phyloP scores from a whole-genome alignment of 2,329 filamentous ascomycete species.

The Fonsecaea monophora region DNA sequence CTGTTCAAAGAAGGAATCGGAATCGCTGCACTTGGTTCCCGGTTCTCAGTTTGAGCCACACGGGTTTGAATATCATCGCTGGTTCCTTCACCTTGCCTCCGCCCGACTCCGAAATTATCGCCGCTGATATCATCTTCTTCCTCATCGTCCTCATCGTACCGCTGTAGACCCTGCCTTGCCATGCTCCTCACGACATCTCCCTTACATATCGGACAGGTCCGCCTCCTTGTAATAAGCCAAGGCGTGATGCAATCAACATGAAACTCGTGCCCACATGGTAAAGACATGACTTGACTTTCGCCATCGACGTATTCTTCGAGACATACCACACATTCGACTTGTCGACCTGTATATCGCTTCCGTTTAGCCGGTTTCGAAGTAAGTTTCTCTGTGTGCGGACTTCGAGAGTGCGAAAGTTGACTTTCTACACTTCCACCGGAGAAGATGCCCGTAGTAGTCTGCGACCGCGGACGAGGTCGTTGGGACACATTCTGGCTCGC shows the following conservation, averaged over 20 bases:
- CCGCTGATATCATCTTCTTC: constrained; percentile 38
- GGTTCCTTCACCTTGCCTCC: constrained; percentile 45
- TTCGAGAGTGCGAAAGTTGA: constrained; percentile 29
- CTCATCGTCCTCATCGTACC: constrained; percentile 22
- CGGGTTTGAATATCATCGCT: constrained; percentile 55
- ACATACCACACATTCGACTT: constrained; percentile 93
- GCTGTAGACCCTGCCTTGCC: constrained; percentile 51
- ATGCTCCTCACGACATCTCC: constrained; percentile 82
- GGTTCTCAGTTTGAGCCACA: constrained; percentile 54
- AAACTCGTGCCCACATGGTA: constrained; percentile 97
- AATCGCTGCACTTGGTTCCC: constrained; percentile 59
- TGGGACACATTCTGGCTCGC: constrained; percentile 46
- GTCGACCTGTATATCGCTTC: constrained; percentile 67
- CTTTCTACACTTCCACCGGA: constrained; percentile 27
- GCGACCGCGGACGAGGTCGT: constrained; percentile 47
- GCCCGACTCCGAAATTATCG: not conserved
- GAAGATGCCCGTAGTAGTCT: constrained; percentile 47
- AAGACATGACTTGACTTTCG: constrained; percentile 91
- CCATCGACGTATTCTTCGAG: constrained; percentile 96
- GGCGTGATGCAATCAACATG: constrained; percentile 98
- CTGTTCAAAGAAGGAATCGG: constrained; percentile 51
- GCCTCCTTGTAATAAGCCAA: constrained; percentile 91
- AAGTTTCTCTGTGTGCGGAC: constrained; percentile 40
- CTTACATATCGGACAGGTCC: constrained; percentile 99
- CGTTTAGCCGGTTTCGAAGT: constrained; percentile 48